Base-by-base conservation (phyloP, 345 rosid genomes). In the Physaria fendleri region DNA sequence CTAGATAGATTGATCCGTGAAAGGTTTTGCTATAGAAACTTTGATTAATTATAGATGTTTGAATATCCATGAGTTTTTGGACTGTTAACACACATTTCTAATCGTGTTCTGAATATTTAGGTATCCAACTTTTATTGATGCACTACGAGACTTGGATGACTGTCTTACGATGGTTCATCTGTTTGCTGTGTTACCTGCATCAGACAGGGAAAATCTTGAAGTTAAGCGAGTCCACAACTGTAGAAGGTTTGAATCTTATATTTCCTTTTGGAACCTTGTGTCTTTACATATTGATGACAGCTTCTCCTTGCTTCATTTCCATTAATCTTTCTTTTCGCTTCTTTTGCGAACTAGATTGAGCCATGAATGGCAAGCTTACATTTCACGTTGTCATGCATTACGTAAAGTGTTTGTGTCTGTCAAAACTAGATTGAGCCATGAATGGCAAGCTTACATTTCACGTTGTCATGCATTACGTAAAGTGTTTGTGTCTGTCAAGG, bases 281-380 rank as follows among this genome's bases (percentile, higher is more conserved):
- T 14, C 40, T 34, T 17, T 45, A 15, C 59, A 47, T 30, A 11
- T 23, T 17, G 13, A n/a, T n/a, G n/a, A 21, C 11, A 30, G 24
- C 35, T 21, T 58, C 18, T 44, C 21, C 6, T 27, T 8, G n/a
- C 21, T 47, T 29, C 42, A 27, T 34, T 42, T 15, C 38, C 44
- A 0, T 32, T 64, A 25, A 12, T 30, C 46, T 49, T 20, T 24
- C 2, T 30, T 15, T 27, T 8, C 0, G 0, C n/a, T 59, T 52
- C 62, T 53, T 38, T 59, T 40, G 62, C 57, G 56, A n/a, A 51
- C 23, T 66, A 93, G 99, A 78, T 76, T 93, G 82, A 81, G 84
- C 67, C 97, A 87, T 71, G 97, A 89, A 54, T 93, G 99, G 97
- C 99, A 89, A 80, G 97, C 96, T 12, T 93, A 79, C 61, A 72